A percentile compares a stretch with the other conserved stretches of the same genome.
These are phyloP conservation scores for Suhomyces ambrosiae DNA, from an alignment of 1,139 yeast species.

Conservation along the genomic window DNA sequence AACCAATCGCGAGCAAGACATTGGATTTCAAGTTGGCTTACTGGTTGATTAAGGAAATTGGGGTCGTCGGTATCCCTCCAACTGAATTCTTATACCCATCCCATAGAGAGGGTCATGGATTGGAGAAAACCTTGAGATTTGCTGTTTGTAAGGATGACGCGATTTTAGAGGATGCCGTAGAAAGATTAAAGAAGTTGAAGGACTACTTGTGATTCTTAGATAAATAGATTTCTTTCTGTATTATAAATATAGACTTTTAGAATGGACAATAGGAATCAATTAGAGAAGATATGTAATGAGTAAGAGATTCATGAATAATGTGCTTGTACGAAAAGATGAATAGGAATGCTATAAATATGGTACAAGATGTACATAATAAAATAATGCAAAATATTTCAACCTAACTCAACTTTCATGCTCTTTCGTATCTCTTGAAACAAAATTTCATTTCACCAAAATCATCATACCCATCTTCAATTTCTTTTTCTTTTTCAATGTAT, in stretches of 20 bases:
- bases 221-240: too few species aligned
- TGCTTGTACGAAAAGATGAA: too few species aligned
- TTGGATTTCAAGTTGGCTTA: constrained; percentile 86
- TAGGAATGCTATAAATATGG: too few species aligned
- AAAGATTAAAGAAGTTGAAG: constrained; percentile 68
- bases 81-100: constrained; percentile 75
- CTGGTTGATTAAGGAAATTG: constrained; percentile 90
- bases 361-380: too few species aligned
- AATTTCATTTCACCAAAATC: constrained; percentile 81
- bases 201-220: constrained; percentile 48
- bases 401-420: too few species aligned
- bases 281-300: too few species aligned
- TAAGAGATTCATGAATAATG: too few species aligned
- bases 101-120: constrained; percentile 67
- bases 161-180: constrained; percentile 78
- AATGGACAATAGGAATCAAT: too few species aligned
- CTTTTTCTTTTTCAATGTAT: constrained; percentile 26
- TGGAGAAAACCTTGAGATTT: constrained; percentile 85
- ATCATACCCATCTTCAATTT: constrained; percentile 66
- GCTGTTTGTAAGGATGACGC: constrained; percentile 94
- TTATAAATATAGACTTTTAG: too few species aligned
- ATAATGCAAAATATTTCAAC: too few species aligned
- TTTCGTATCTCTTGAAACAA: constrained; percentile 49
- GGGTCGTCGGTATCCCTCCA: constrained; percentile 96
- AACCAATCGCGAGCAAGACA: constrained; percentile 60